phyloP scores from a whole-genome alignment of 2,329 filamentous ascomycete species.

The Raffaelea albimanens region DNA sequence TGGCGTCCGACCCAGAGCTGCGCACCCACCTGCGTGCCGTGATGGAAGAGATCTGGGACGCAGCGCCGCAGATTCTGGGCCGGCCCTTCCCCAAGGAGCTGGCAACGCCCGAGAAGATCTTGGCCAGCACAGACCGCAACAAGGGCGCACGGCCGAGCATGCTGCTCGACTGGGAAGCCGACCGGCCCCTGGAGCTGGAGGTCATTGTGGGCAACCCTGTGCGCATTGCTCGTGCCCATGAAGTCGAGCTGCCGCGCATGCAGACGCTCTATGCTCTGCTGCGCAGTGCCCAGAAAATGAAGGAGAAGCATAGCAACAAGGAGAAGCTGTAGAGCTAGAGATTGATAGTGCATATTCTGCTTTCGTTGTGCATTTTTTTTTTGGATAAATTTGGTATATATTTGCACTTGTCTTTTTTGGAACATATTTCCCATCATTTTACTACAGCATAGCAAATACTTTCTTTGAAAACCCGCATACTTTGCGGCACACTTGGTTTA shows the following conservation, averaged over 20 bases:
- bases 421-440: too few species aligned
- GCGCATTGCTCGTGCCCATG: slow-evolving; percentile 50
- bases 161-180: slow-evolving; percentile 61
- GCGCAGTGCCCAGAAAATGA: slow-evolving; percentile 48
- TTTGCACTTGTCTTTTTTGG: too few species aligned
- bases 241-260: slow-evolving; percentile 56
- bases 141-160: slow-evolving; percentile 57
- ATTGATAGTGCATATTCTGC: too few species aligned
- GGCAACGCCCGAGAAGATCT: slow-evolving; percentile 52
- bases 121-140: slow-evolving; percentile 54
- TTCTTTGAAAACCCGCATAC: too few species aligned
- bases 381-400: too few species aligned
- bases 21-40: slow-evolving; percentile 51
- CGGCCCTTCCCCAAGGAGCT: slow-evolving; percentile 49
- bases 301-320: slow-evolving; percentile 23
- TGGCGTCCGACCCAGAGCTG: slow-evolving; percentile 53
- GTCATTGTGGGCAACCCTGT: slow-evolving; percentile 65
- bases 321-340: slow-evolving; percentile 28
- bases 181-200: slow-evolving; percentile 59
- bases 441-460: too few species aligned
- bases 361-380: background rate
- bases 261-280: slow-evolving; percentile 59
- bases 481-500: too few species aligned
- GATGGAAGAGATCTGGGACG: slow-evolving; percentile 60
- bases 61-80: slow-evolving; percentile 54